Conservation (phyloP, 1,284 basidiomycete species). For the Termitomyces sp. region DNA sequence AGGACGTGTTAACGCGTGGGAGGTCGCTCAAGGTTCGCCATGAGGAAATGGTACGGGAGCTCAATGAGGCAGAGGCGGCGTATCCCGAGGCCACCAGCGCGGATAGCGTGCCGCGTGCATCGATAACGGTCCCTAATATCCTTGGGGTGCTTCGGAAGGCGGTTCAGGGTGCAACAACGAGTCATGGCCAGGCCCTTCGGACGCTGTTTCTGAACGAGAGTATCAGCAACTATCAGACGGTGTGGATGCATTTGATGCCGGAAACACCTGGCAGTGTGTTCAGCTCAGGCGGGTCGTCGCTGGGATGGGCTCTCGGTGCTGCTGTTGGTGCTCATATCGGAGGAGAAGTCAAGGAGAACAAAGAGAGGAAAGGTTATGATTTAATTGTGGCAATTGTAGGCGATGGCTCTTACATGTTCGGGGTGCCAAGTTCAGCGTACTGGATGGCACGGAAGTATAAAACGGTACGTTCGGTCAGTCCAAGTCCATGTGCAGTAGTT, state of each 20-base stretch:
- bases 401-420: slow-evolving; percentile 65
- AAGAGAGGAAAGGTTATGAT: slow-evolving; percentile 33
- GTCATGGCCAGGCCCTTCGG: slow-evolving; percentile 27
- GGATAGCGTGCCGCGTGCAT: slow-evolving; percentile 3
- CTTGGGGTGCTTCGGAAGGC: slow-evolving; percentile 43
- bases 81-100: slow-evolving; percentile 6
- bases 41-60: slow-evolving; percentile 20
- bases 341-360: slow-evolving; percentile 26
- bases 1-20: slow-evolving; percentile 18
- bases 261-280: slow-evolving; percentile 47
- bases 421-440: slow-evolving; percentile 58
- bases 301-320: slow-evolving; percentile 65
- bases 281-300: slow-evolving; percentile 52
- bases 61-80: slow-evolving; percentile 26
- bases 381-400: slow-evolving; percentile 57
- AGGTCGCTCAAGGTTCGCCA: slow-evolving; percentile 20
- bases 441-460: slow-evolving; percentile 69
- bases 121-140: slow-evolving; percentile 44
- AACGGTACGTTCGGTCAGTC: slow-evolving; percentile 40
- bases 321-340: slow-evolving; percentile 55
- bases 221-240: slow-evolving; percentile 49
- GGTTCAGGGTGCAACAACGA: slow-evolving; percentile 33
- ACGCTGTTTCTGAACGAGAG: slow-evolving; percentile 59
- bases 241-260: slow-evolving; percentile 57
- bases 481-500: background rate